Conservation (phyloP, 2,329 filamentous ascomycete genomes). For the Penicillium brasilianum region DNA sequence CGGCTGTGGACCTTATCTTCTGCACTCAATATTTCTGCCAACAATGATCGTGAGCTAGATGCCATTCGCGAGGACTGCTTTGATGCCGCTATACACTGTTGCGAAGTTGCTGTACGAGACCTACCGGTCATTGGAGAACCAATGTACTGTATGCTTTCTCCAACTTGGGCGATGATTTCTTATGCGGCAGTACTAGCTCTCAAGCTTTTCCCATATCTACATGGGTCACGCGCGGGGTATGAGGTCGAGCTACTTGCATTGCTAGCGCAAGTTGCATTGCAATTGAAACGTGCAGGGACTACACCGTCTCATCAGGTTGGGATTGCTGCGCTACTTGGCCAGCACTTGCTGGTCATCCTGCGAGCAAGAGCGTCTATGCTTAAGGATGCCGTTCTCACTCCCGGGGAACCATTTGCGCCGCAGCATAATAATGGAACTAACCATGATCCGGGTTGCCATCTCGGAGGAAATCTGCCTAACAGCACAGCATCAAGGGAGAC, state of each 20-base stretch:
- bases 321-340: slow-evolving; percentile 37
- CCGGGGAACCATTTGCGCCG: neutral
- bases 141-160: slow-evolving; percentile 40
- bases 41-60: slow-evolving; percentile 15
- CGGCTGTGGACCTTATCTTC: slow-evolving; percentile 37
- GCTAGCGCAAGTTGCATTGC: slow-evolving; percentile 33
- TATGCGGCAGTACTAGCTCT: slow-evolving; percentile 37
- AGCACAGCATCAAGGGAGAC: neutral
- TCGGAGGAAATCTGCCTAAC: neutral
- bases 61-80: slow-evolving; percentile 38
- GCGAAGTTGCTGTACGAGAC: slow-evolving; percentile 35
- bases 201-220: slow-evolving; percentile 31
- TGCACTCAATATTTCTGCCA: slow-evolving; percentile 27
- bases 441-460: neutral
- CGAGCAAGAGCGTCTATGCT: slow-evolving; percentile 27
- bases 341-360: slow-evolving; percentile 36
- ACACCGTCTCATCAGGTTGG: slow-evolving; percentile 38
- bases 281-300: slow-evolving; percentile 34
- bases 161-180: slow-evolving; percentile 41
- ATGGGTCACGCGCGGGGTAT: slow-evolving; percentile 22
- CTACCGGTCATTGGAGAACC: slow-evolving; percentile 33
- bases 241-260: slow-evolving; percentile 36
- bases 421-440: neutral
- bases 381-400: neutral
- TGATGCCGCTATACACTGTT: slow-evolving; percentile 33